Conservation (phyloP, 805 yeast genomes). For the Saturnispora quitensis region DNA sequence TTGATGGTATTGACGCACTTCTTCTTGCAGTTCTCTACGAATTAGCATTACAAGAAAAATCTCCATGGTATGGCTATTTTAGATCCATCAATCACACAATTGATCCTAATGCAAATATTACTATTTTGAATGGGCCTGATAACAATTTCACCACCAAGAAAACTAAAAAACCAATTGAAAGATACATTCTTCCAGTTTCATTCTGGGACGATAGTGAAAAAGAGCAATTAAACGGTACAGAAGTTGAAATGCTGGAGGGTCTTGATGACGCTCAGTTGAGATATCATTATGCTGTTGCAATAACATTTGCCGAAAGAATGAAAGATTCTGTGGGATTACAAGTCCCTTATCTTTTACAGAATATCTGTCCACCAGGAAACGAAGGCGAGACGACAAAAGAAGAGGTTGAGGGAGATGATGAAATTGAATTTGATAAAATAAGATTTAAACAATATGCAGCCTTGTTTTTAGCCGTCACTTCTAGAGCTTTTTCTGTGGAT, state of each 20-base stretch:
- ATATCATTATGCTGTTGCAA: slow-evolving; percentile 31
- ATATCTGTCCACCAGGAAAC: slow-evolving; percentile 3
- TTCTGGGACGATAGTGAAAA: slow-evolving; percentile 52
- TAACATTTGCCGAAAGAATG: slow-evolving; percentile 32
- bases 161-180: slow-evolving; percentile 23
- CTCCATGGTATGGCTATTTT: slow-evolving; percentile 79
- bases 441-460: slow-evolving; percentile 44
- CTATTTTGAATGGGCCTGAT: not conserved
- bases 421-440: slow-evolving; percentile 9
- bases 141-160: slow-evolving; percentile 2
- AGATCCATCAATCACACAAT: slow-evolving; percentile 34
- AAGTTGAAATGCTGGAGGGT: slow-evolving; percentile 51
- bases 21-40: slow-evolving; percentile 70
- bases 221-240: slow-evolving; percentile 46
- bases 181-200: slow-evolving; percentile 46
- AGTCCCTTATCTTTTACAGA: slow-evolving; percentile 25
- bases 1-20: slow-evolving; percentile 59
- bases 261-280: slow-evolving; percentile 39
- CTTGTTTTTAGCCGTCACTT: slow-evolving; percentile 51
- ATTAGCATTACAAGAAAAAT: slow-evolving; percentile 39
- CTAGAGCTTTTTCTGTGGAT: slow-evolving; percentile 79
- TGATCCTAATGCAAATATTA: slow-evolving; percentile 2
- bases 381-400: not conserved
- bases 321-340: slow-evolving; percentile 19
- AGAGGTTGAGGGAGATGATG: not conserved